A percentile compares a stretch with the other conserved stretches of the same genome.
These are phyloP conservation scores for Vigna unguiculata DNA, from an alignment of 306 rosid genomes.

Conservation along the genomic window DNA sequence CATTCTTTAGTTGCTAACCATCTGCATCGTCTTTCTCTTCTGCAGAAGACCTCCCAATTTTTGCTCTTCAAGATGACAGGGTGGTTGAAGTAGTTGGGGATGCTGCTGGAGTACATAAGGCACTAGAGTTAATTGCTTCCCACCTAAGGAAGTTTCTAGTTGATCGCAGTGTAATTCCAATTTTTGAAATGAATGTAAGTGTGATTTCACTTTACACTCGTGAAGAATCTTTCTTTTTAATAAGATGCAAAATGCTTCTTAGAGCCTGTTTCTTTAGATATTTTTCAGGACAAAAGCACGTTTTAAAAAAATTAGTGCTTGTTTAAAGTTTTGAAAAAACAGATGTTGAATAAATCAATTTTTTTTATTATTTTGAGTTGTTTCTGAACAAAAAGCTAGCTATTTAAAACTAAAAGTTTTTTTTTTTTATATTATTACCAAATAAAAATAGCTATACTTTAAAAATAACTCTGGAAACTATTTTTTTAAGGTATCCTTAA, in stretches of 20 bases:
- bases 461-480: background rate
- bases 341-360: background rate
- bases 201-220: conserved; percentile 8
- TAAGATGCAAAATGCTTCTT: conserved; percentile 26
- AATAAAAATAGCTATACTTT: background rate
- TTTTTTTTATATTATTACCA: background rate
- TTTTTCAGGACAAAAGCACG: background rate
- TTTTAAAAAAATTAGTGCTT: background rate
- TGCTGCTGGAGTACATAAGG: conserved; percentile 83
- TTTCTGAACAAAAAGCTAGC: background rate
- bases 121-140: conserved; percentile 86
- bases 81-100: conserved; percentile 96
- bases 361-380: background rate
- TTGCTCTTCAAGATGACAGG: conserved; percentile 96
- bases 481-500: background rate
- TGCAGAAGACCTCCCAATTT: conserved; percentile 92
- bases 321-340: background rate
- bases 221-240: conserved; percentile 18
- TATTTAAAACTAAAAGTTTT: background rate
- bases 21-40: conserved; percentile 30
- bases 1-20: conserved; percentile 42
- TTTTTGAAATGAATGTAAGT: conserved; percentile 89
- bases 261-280: background rate
- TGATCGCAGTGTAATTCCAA: conserved; percentile 84
- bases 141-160: conserved; percentile 95